Evolutionary conservation across 1,284 basidiomycete species (phyloP).

Genomic region (Tylopilus orsonianus): DNA sequence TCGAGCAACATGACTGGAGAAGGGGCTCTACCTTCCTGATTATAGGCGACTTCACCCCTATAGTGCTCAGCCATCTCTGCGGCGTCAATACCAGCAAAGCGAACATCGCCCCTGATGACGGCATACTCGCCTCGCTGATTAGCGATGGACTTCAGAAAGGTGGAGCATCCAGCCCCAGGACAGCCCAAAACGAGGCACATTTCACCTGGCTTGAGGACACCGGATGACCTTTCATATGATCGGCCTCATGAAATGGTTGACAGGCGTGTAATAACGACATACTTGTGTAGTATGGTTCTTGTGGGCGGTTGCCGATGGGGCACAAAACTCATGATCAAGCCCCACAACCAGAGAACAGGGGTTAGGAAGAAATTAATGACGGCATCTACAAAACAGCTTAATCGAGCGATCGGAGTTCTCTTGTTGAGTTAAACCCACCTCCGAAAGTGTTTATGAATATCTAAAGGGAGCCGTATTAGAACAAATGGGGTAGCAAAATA

Average conservation of each 20-base stretch:
- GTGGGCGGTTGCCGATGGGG: slow-evolving; percentile 54
- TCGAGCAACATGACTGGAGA: not conserved
- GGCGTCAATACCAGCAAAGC: slow-evolving; percentile 72
- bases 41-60: slow-evolving; percentile 86
- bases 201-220: slow-evolving; percentile 52
- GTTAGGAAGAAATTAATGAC: slow-evolving; percentile 56
- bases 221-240: slow-evolving; percentile 56
- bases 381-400: slow-evolving; percentile 48
- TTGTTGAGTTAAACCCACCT: slow-evolving; percentile 37
- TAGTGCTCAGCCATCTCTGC: slow-evolving; percentile 64
- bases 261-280: slow-evolving; percentile 26
- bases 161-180: slow-evolving; percentile 80
- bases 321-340: slow-evolving; percentile 51
- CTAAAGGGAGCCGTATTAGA: slow-evolving; percentile 34
- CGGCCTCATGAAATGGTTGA: slow-evolving; percentile 16
- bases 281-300: slow-evolving; percentile 69
- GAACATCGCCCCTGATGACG: slow-evolving; percentile 60
- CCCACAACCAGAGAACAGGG: slow-evolving; percentile 53
- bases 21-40: slow-evolving; percentile 58
- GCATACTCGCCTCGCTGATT: slow-evolving; percentile 68
- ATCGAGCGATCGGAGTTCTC: slow-evolving; percentile 2
- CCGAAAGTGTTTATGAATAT: slow-evolving; percentile 68
- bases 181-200: slow-evolving; percentile 70
- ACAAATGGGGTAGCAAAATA: slow-evolving; percentile 1
- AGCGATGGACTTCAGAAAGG: slow-evolving; percentile 77